Evolutionary conservation across 2,329 filamentous ascomycete species (phyloP).

Genomic region (Incumbomyces lentus): DNA sequence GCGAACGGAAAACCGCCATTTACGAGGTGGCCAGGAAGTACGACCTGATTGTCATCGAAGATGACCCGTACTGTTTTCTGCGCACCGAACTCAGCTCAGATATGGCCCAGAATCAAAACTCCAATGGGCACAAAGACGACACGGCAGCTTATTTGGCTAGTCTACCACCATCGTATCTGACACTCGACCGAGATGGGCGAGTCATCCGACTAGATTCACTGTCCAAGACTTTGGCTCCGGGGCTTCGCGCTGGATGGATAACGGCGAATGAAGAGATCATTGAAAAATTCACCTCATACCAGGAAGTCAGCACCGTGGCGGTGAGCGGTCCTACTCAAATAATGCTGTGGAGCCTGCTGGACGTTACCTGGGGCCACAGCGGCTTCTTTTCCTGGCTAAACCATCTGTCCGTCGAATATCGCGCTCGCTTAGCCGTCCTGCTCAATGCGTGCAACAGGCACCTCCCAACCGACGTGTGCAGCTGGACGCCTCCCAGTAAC

Average conservation of each 20-base stretch:
- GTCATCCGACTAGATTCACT: conserved; percentile 88
- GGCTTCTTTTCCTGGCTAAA: conserved; percentile 67
- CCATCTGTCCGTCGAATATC: conserved; percentile 53
- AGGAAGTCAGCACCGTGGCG: conserved; percentile 76
- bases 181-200: conserved; percentile 74
- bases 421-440: conserved; percentile 63
- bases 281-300: conserved; percentile 70
- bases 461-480: conserved; percentile 64
- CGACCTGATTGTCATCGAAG: conserved; percentile 78
- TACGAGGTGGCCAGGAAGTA: conserved; percentile 75
- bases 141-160: conserved; percentile 56
- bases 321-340: conserved; percentile 54
- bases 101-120: not conserved
- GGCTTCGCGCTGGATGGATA: conserved; percentile 76
- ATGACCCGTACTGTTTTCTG: conserved; percentile 90
- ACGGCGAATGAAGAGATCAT: conserved; percentile 77
- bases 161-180: conserved; percentile 65
- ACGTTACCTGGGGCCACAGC: conserved; percentile 88
- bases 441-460: conserved; percentile 68
- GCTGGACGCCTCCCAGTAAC: conserved; percentile 68
- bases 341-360: conserved; percentile 68
- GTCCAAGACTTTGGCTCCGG: conserved; percentile 80
- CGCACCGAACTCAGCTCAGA: conserved; percentile 47
- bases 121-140: not conserved
- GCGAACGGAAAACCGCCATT: conserved; percentile 56